Evolutionary conservation across 441 rosid species (phyloP).

Genomic region (Adansonia madagascariensis): DNA sequence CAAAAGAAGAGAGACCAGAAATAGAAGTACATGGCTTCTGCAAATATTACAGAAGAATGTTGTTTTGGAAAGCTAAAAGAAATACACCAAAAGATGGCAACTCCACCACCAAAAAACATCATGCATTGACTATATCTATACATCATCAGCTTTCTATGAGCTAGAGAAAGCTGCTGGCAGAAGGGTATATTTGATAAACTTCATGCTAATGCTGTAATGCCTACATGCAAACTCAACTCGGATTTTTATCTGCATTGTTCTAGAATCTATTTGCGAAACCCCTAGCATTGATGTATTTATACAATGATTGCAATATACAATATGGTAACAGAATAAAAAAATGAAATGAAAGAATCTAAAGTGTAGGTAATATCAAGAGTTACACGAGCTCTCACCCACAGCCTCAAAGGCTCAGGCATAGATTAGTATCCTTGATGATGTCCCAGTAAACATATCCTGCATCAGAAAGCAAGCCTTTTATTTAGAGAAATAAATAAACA

Average conservation of each 20-base stretch:
- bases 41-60: neutral
- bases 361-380: neutral
- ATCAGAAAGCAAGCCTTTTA: constrained; percentile 16
- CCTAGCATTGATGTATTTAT: constrained; percentile 20
- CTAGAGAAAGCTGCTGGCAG: neutral
- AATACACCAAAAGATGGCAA: neutral
- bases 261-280: neutral
- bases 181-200: neutral
- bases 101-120: constrained; percentile 8
- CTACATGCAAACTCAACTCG: constrained; percentile 16
- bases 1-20: neutral
- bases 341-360: constrained; percentile 27
- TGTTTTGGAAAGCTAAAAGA: neutral
- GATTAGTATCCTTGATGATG: constrained; percentile 19
- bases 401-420: neutral
- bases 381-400: neutral
- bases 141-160: neutral
- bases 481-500: constrained; percentile 7
- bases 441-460: constrained; percentile 34
- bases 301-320: constrained; percentile 28
- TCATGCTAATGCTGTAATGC: neutral
- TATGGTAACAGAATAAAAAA: constrained; percentile 13
- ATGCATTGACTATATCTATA: neutral
- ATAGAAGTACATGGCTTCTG: no score
- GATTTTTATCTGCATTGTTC: neutral